Evolutionary conservation across 257 asterid genomes (phyloP).

Genomic region (Penstemon davidsonii): DNA sequence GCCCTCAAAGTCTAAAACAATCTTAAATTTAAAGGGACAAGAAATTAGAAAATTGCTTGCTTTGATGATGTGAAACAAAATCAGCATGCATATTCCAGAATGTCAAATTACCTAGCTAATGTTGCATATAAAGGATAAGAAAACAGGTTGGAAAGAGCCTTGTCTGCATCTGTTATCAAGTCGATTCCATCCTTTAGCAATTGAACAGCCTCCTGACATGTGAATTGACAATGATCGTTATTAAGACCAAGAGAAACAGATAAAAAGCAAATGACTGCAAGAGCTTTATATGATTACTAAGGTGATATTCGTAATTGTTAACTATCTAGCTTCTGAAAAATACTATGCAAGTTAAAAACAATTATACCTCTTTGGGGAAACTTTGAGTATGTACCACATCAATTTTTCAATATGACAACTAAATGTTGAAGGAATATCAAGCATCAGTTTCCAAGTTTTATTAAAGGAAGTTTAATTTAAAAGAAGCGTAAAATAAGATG

Average conservation of each 20-base stretch:
- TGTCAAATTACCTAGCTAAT: constrained; percentile 61
- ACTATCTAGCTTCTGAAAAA: constrained; percentile 10
- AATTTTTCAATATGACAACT: constrained; percentile 9
- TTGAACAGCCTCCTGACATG: constrained; percentile 73
- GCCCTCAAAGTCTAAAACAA: no score
- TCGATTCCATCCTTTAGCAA: constrained; percentile 90
- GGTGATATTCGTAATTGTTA: constrained; percentile 3
- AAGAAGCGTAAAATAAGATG: constrained; percentile 6
- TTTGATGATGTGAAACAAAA: no score
- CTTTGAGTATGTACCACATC: constrained; percentile 15
- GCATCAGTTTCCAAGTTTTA: background rate
- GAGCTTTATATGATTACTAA: constrained; percentile 10
- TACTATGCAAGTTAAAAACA: constrained; percentile 27
- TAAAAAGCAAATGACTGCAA: constrained; percentile 12
- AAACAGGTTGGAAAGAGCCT: constrained; percentile 57
- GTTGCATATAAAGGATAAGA: constrained; percentile 74
- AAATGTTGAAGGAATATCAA: constrained; percentile 12
- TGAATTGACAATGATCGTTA: constrained; percentile 20
- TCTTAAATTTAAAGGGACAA: no score
- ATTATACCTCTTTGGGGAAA: constrained; percentile 5
- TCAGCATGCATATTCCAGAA: background rate
- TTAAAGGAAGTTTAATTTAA: background rate
- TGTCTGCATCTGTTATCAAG: constrained; percentile 78
- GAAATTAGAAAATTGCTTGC: no score
- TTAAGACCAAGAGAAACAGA: constrained; percentile 8